Base-by-base conservation (phyloP, 169 alveolate species). In the Fabrea salina region DNA sequence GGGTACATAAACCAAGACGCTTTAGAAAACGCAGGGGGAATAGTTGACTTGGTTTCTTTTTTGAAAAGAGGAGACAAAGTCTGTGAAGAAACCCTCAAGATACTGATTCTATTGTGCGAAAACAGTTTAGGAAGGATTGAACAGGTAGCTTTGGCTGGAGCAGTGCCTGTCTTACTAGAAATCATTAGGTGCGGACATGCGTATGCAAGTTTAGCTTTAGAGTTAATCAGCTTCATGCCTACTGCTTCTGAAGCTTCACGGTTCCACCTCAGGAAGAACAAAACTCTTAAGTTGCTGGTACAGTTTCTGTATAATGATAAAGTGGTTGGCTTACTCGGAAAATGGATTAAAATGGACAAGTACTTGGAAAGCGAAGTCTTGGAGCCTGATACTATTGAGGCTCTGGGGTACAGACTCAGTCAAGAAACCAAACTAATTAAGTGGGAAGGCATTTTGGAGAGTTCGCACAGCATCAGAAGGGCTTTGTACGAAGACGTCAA, bases 381-480 rank as follows among this genome's bases (percentile, higher is more conserved):
- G 1, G 49, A 61, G 16, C n/a, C 74, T 33, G 41, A 37, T 13
- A 37, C 11, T 61, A 35, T 61, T 13, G 74, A 61, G 11, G 49
- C 25, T 61, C 32, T 61, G 32, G 74, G 37, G 0, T 19, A 27
- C 11, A 27, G 50, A 33, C 32, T 61, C n/a, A 30, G 51, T 13
- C 74, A 61, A 27, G 74, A 61, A 30, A 61, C 74, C n/a, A 27
- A 27, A 51, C 50, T 61, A 37, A 61, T 61, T 61, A 61, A 61
- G 25, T 61, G 74, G 74, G 74, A 61, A 5, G 74, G 74, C 32
- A 51, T 61, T 16, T 61, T 61, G 1, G 74, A 61, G 25, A 61
- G 74, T 27, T 61, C 74, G 11, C 11, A 61, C 39, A 61, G 25
- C 13, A 61, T 61, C 11, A 61, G 50, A 35, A 61, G 32, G 49